A percentile compares a stretch with the other conserved stretches of the same genome.
Evolutionary conservation across 139 green algal species (phyloP).

Genomic region (Astrephomene gubernaculifera): DNA sequence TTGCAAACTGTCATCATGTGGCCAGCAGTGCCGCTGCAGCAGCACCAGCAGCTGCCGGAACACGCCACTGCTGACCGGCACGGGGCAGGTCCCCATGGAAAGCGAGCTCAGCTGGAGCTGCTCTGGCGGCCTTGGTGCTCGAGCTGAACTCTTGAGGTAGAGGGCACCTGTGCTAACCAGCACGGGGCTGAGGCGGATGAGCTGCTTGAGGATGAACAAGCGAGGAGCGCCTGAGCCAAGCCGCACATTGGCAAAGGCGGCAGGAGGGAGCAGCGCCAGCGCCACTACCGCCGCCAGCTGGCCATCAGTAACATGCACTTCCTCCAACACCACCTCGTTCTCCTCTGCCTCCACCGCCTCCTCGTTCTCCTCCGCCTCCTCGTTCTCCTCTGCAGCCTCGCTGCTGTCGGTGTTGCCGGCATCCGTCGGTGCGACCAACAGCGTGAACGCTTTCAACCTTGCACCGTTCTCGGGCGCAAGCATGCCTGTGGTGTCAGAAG

Average conservation of each 20-base stretch:
- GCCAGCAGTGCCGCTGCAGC: background rate
- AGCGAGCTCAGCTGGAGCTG: no score
- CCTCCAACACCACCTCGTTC: background rate
- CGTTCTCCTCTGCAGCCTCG: background rate
- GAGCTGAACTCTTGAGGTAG: no score
- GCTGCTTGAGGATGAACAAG: no score
- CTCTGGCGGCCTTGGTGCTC: no score
- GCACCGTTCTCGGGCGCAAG: no score
- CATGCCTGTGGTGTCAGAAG: no score
- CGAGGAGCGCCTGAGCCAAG: no score
- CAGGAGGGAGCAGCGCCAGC: background rate
- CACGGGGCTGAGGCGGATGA: background rate
- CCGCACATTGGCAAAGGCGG: background rate
- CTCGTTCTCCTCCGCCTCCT: background rate
- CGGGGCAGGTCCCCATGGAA: no score
- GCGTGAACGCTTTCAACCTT: background rate
- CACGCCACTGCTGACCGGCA: background rate
- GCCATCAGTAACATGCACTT: background rate
- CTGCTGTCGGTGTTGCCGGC: background rate
- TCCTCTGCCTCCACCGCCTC: background rate
- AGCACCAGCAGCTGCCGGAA: background rate
- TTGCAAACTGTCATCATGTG: no score
- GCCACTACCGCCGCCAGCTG: background rate
- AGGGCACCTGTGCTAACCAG: no score
- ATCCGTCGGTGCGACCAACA: background rate